These are phyloP conservation scores for Stachybotrys echinatus DNA, from an alignment of 2,329 filamentous ascomycete genomes.

Conservation along the genomic window DNA sequence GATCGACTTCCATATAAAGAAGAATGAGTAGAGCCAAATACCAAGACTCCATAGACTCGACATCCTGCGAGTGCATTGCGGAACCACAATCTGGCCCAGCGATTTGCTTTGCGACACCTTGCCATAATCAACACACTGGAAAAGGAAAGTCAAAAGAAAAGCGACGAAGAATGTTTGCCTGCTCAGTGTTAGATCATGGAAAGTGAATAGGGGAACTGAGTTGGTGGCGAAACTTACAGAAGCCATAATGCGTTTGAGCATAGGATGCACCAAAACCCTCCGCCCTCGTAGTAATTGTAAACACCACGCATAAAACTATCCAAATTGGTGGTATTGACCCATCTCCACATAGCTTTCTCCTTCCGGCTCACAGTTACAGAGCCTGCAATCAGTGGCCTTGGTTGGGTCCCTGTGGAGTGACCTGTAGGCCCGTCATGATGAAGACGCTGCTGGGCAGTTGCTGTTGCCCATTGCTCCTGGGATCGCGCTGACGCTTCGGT, in stretches of 20 bases:
- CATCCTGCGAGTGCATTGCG: slow-evolving; percentile 72
- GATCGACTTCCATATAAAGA: slow-evolving; percentile 76
- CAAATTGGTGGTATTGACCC: slow-evolving; percentile 85
- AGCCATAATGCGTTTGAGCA: slow-evolving; percentile 67
- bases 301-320: slow-evolving; percentile 82
- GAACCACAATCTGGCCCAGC: slow-evolving; percentile 52
- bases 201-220: no score
- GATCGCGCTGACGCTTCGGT: slow-evolving; percentile 37
- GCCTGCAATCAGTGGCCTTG: slow-evolving; percentile 21
- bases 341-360: slow-evolving; percentile 84
- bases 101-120: slow-evolving; percentile 62
- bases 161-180: slow-evolving; percentile 81
- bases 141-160: slow-evolving; percentile 74
- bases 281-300: slow-evolving; percentile 79
- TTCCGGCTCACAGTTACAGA: slow-evolving; percentile 32
- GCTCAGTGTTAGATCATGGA: slow-evolving; percentile 6
- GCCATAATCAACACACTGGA: slow-evolving; percentile 79
- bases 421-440: slow-evolving; percentile 30
- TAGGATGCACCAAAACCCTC: slow-evolving; percentile 81
- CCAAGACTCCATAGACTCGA: slow-evolving; percentile 71
- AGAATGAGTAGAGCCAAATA: slow-evolving; percentile 80
- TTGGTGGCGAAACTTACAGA: slow-evolving; percentile 55
- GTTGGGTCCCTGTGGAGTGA: slow-evolving; percentile 10
- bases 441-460: slow-evolving; percentile 46
- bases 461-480: slow-evolving; percentile 50